Evolutionary conservation across 2,329 filamentous ascomycete species (phyloP).

Genomic region (Hymenotorrendiella dingleyae): DNA sequence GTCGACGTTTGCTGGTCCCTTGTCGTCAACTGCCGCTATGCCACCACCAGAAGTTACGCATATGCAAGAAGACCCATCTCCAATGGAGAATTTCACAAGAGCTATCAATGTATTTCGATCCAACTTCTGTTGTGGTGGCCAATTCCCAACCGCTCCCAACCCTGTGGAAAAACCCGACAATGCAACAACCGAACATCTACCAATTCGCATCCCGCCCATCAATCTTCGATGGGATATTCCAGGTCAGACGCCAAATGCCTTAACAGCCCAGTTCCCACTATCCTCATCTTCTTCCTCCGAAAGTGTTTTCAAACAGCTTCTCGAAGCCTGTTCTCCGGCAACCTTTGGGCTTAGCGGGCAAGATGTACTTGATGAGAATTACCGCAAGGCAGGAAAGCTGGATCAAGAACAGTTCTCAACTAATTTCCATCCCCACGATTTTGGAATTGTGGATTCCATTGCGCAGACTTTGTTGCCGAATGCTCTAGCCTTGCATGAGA

Average conservation of each 20-base stretch:
- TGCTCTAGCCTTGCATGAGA: not conserved
- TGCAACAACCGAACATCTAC: not conserved
- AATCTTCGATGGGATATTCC: slow-evolving; percentile 1
- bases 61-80: too few species aligned
- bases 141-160: not conserved
- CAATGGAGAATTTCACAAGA: not conserved
- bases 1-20: too few species aligned
- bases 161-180: not conserved
- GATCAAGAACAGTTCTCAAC: slow-evolving; percentile 39
- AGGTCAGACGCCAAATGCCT: not conserved
- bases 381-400: slow-evolving; percentile 47
- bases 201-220: not conserved
- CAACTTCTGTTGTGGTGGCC: slow-evolving; percentile 3
- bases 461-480: slow-evolving; percentile 1
- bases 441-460: slow-evolving; percentile 3
- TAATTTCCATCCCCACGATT: slow-evolving; percentile 44
- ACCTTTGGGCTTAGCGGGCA: slow-evolving; percentile 40
- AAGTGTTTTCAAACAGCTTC: not conserved
- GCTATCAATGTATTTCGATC: not conserved
- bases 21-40: too few species aligned
- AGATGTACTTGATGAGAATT: slow-evolving; percentile 45
- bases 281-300: slow-evolving; percentile 1
- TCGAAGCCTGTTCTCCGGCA: slow-evolving; percentile 5
- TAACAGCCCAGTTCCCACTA: not conserved
- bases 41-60: too few species aligned